phyloP scores from a whole-genome alignment of 768 basidiomycete genomes.

The Tylopilus plumbeoviolaceoides region DNA sequence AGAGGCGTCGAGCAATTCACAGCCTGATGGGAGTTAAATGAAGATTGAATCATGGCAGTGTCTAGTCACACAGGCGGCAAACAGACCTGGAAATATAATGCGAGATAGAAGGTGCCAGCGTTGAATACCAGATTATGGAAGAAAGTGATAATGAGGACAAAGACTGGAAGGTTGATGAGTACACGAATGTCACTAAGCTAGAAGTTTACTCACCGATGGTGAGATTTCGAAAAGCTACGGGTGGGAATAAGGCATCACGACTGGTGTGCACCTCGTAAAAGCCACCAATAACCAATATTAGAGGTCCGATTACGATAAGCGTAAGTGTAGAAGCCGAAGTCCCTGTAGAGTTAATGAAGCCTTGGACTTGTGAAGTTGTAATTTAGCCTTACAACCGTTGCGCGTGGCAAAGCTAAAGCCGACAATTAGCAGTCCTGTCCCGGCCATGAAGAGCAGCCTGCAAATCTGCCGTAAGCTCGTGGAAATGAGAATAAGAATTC shows the following conservation, averaged over 20 bases:
- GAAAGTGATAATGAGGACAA: constrained; percentile 65
- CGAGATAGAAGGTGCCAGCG: constrained; percentile 83
- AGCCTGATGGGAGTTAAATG: constrained; percentile 40
- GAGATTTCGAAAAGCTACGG: constrained; percentile 52
- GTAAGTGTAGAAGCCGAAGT: constrained; percentile 53
- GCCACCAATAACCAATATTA: constrained; percentile 54
- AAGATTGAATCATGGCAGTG: not conserved
- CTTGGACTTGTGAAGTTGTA: constrained; percentile 1
- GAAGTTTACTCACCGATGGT: constrained; percentile 49
- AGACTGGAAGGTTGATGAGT: constrained; percentile 39
- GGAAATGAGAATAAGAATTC: constrained; percentile 12
- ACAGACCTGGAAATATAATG: constrained; percentile 74
- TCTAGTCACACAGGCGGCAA: constrained; percentile 1
- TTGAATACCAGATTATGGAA: constrained; percentile 82
- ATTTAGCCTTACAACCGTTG: constrained; percentile 55
- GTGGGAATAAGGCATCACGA: constrained; percentile 71
- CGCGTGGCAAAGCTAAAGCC: constrained; percentile 76
- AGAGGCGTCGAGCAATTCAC: constrained; percentile 69
- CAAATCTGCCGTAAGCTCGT: constrained; percentile 18
- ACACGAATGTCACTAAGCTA: constrained; percentile 8
- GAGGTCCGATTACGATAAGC: constrained; percentile 53
- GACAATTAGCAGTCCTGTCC: constrained; percentile 69
- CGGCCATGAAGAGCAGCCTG: constrained; percentile 71
- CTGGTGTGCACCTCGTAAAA: constrained; percentile 65
- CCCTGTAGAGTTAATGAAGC: constrained; percentile 45